phyloP scores from a whole-genome alignment of 2,329 filamentous ascomycete genomes.

The Aspergillus fumigatus region DNA sequence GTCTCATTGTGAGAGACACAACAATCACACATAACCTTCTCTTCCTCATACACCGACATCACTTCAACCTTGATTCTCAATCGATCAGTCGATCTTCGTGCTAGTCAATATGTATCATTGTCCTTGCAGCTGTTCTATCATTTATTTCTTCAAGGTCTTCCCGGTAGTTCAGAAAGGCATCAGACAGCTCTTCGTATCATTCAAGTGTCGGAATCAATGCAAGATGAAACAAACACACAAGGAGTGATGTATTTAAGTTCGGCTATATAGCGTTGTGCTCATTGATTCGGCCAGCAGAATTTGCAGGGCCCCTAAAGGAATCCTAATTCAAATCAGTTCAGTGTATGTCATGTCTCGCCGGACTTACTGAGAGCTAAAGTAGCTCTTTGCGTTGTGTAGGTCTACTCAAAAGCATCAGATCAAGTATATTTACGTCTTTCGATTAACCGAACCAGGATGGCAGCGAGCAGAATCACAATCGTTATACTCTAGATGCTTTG shows the following conservation, averaged over 20 bases:
- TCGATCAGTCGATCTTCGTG: background rate
- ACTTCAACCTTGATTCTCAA: background rate
- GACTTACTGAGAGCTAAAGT: background rate
- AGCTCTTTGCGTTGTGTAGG: background rate
- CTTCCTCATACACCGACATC: background rate
- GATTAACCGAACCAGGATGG: background rate
- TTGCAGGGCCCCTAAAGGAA: background rate
- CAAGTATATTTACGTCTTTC: background rate
- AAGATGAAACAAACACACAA: background rate
- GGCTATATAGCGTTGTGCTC: background rate
- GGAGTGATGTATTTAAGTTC: background rate
- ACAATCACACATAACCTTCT: background rate
- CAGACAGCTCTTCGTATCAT: background rate
- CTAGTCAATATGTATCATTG: background rate
- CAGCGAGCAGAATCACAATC: background rate
- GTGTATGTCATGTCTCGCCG: no score
- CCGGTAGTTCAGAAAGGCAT: background rate
- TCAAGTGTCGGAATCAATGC: background rate
- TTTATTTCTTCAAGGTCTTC: background rate
- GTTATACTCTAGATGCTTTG: background rate
- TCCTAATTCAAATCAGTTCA: no score
- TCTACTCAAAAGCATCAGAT: background rate
- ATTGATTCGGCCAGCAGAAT: background rate
- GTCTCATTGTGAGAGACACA: background rate
- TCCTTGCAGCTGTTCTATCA: background rate